Evolutionary conservation across 2,329 filamentous ascomycete genomes (phyloP).

Genomic region (Colletotrichum endophyticum): DNA sequence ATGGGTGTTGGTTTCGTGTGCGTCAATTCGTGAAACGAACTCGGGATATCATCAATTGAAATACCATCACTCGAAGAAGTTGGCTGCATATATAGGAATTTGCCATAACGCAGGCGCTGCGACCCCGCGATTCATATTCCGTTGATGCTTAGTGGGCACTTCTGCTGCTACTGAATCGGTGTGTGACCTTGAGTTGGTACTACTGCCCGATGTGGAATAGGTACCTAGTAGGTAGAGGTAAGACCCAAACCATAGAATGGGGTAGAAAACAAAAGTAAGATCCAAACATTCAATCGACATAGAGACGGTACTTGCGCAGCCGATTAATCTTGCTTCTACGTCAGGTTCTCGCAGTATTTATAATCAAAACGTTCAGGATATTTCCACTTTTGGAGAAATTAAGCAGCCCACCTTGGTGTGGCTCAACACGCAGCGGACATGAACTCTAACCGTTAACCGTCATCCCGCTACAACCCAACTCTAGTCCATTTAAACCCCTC

Average conservation of each 20-base stretch:
- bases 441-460: neutral
- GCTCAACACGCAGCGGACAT: neutral
- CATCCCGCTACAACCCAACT: neutral
- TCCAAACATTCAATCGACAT: neutral
- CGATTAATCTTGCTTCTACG: fast-evolving
- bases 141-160: neutral
- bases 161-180: neutral
- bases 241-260: fast-evolving
- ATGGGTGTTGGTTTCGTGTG: fast-evolving
- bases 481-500: neutral
- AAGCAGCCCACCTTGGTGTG: neutral
- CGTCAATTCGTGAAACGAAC: fast-evolving
- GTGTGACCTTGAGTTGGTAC: neutral
- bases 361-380: neutral
- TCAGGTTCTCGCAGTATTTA: neutral
- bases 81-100: neutral
- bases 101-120: fast-evolving
- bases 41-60: fast-evolving
- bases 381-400: neutral
- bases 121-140: neutral
- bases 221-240: neutral
- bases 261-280: too few species aligned
- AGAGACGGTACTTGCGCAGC: neutral
- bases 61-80: fast-evolving
- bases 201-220: neutral